phyloP scores from a whole-genome alignment of 2,329 filamentous ascomycete species.

The Aspergillus sp. region DNA sequence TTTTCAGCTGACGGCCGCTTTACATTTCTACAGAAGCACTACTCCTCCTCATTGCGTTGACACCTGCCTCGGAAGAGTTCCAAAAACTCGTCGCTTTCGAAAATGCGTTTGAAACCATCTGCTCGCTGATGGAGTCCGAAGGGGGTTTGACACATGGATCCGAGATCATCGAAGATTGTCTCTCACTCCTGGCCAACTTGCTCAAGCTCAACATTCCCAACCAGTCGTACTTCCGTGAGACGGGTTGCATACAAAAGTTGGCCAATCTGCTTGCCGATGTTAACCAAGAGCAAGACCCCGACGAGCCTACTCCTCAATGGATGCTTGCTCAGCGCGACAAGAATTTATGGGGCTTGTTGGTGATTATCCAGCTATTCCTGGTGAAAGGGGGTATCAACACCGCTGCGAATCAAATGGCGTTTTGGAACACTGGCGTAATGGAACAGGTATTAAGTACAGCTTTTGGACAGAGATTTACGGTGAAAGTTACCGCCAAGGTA shows the following conservation, averaged over 20 bases:
- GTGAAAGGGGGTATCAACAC: slow-evolving; percentile 77
- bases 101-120: slow-evolving; percentile 85
- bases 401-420: slow-evolving; percentile 77
- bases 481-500: slow-evolving; percentile 79
- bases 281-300: slow-evolving; percentile 54
- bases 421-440: slow-evolving; percentile 79
- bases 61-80: slow-evolving; percentile 80
- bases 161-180: slow-evolving; percentile 85
- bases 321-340: slow-evolving; percentile 76
- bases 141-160: slow-evolving; percentile 80
- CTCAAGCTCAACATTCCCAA: slow-evolving; percentile 85
- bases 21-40: slow-evolving; percentile 62
- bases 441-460: slow-evolving; percentile 78
- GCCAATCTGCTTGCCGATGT: slow-evolving; percentile 66
- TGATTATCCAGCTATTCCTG: slow-evolving; percentile 83
- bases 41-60: slow-evolving; percentile 82
- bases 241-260: slow-evolving; percentile 74
- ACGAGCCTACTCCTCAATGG: slow-evolving; percentile 69
- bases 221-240: slow-evolving; percentile 90
- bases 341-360: slow-evolving; percentile 86
- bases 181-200: slow-evolving; percentile 87
- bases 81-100: slow-evolving; percentile 96
- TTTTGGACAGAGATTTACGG: slow-evolving; percentile 70
- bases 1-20: slow-evolving; percentile 15
- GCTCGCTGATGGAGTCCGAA: slow-evolving; percentile 77